Conservation (phyloP, 2,329 filamentous ascomycete genomes). For the Tolypocladium amazonense region DNA sequence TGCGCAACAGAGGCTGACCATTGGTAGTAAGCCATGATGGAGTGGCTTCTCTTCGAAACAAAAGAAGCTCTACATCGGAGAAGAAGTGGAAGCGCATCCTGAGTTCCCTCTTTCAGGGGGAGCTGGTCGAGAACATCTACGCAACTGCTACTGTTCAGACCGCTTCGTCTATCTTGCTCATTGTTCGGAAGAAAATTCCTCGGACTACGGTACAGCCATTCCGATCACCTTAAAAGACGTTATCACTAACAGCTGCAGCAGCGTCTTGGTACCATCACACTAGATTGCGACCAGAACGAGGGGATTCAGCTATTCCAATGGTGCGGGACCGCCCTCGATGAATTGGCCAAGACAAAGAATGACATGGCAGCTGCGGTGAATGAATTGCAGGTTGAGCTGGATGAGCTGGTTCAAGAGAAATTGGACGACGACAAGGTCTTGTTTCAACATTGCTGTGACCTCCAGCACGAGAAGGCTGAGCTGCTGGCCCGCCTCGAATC, state of each 20-base stretch:
- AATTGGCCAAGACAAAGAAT: slow-evolving; percentile 34
- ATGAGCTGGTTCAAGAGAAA: slow-evolving; percentile 57
- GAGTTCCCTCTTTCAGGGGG: slow-evolving; percentile 41
- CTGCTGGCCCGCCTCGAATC: too few relatives aligned
- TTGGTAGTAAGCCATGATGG: slow-evolving; percentile 44
- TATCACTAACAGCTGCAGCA: slow-evolving; percentile 35
- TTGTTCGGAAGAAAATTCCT: slow-evolving; percentile 53
- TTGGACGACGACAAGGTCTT: slow-evolving; percentile 55
- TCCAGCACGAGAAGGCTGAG: too few relatives aligned
- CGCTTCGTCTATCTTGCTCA: slow-evolving; percentile 44
- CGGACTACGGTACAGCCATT: slow-evolving; percentile 52
- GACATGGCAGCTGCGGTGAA: slow-evolving; percentile 46
- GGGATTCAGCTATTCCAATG: slow-evolving; percentile 59
- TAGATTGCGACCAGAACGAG: slow-evolving; percentile 44
- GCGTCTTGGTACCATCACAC: slow-evolving; percentile 54
- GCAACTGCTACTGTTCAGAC: slow-evolving; percentile 46
- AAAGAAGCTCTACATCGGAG: slow-evolving; percentile 42
- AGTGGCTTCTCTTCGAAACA: slow-evolving; percentile 39
- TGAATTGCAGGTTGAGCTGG: slow-evolving; percentile 51
- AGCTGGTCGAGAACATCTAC: slow-evolving; percentile 43
- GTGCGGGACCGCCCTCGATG: slow-evolving; percentile 49
- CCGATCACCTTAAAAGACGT: slow-evolving; percentile 1
- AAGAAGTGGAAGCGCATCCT: slow-evolving; percentile 60
- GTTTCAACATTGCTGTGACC: slow-evolving; percentile 56
- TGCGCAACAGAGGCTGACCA: background rate